Base-by-base conservation (phyloP, 2,329 filamentous ascomycete species). In the Botryotinia narcissicola region DNA sequence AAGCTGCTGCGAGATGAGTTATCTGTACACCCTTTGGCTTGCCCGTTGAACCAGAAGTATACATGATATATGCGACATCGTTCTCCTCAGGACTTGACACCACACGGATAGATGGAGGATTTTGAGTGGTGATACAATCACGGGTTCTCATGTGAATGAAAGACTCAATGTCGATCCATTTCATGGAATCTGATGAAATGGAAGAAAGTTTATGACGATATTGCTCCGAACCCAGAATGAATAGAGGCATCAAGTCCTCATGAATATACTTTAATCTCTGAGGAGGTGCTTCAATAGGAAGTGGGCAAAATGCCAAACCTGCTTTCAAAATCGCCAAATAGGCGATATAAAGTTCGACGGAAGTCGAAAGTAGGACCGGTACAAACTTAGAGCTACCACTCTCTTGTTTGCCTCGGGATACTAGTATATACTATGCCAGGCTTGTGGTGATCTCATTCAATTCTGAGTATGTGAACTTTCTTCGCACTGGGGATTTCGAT, bases 311-410 rank as follows among this genome's bases (percentile, higher is more conserved):
- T 0, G 76, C 76, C 72, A 80, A 81, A 25, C 81, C 81, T 2
- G 80, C 79, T 57, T 80, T 80, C 73, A 82, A 78, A 48, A 82
- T 81, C 10, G 78, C 81, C n/a, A 80, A 71, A 22, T 81, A 80
- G 25, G 80, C 72, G 1, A 80, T 76, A 69, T 80, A 82, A 7
- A 80, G 79, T 74, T 74, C 35, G 80, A 77, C 32, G 77, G 75
- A 75, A 79, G 81, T 59, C 75, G 80, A 64, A 44, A 71, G 69
- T 22, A 61, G 44, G 8, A 71, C 32, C 32, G 69, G 57, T n/a
- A 71, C 57, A 32, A 71, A n/a, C 14, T 35, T n/a, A 29, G 67
- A 70, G 51, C 51, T 37, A 7, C 37, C 35, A 42, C n/a, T 40
- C 16, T 44, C 42, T 46, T 61, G 37, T 37, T 42, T 7, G 9